Conservation (phyloP, 2,329 filamentous ascomycete species). For the Delphinella strobiligena region DNA sequence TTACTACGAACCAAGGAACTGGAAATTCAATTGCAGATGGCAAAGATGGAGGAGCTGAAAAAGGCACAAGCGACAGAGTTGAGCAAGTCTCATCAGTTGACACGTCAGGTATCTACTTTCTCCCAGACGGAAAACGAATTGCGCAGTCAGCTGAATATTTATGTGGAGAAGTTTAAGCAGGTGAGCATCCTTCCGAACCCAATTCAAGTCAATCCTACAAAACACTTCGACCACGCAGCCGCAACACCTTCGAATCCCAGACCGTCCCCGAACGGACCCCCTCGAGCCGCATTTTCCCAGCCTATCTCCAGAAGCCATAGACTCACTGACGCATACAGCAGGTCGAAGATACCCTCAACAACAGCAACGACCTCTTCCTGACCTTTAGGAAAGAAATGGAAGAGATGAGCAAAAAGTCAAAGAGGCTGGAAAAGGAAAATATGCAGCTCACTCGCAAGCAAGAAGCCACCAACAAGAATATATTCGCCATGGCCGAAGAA, state of each 20-base stretch:
- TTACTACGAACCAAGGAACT: slow-evolving; percentile 88
- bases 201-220: background rate
- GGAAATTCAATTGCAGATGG: slow-evolving; percentile 85
- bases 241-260: slow-evolving; percentile 1
- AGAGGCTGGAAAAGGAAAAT: slow-evolving; percentile 93
- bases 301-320: slow-evolving; percentile 3
- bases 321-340: slow-evolving; percentile 41
- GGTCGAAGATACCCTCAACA: slow-evolving; percentile 98
- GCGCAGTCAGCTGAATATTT: slow-evolving; percentile 90
- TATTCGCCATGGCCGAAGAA: slow-evolving; percentile 94
- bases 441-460: slow-evolving; percentile 83
- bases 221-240: background rate
- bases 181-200: slow-evolving; percentile 37
- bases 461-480: slow-evolving; percentile 85
- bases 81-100: slow-evolving; percentile 70
- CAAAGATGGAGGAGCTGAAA: slow-evolving; percentile 78
- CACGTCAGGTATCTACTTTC: slow-evolving; percentile 85
- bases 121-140: slow-evolving; percentile 92
- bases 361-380: slow-evolving; percentile 92
- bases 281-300: background rate
- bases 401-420: slow-evolving; percentile 99
- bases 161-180: slow-evolving; percentile 99
- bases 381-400: slow-evolving; percentile 99
- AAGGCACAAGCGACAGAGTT: slow-evolving; percentile 76
- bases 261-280: background rate